Conservation (phyloP, 352 stramenopile genomes). For the Aphanomyces astaci region DNA sequence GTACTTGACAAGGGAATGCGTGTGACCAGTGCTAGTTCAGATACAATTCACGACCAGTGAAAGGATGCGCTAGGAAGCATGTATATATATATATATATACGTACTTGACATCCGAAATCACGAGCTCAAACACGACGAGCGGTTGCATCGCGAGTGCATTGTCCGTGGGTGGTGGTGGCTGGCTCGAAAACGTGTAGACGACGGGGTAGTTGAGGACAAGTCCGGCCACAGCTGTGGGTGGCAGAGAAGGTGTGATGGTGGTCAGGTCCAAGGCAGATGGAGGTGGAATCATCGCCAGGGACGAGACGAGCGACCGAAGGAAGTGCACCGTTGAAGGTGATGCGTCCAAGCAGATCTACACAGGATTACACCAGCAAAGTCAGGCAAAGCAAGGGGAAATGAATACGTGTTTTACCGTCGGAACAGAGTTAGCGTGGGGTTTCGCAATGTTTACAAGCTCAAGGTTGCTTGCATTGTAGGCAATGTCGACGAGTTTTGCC, state of each 20-base stretch:
- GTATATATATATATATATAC: no score
- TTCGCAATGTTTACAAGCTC: constrained; percentile 3
- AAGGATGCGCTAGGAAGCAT: no score
- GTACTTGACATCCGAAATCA: no score
- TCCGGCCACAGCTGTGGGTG: not conserved
- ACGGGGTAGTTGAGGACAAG: constrained; percentile 7
- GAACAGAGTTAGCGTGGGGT: not conserved
- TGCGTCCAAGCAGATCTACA: no score
- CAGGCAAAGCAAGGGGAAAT: no score
- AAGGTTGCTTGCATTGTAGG: not conserved
- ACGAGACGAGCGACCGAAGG: not conserved
- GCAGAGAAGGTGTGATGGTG: not conserved
- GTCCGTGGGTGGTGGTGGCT: no score
- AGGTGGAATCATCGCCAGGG: not conserved
- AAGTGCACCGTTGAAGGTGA: not conserved
- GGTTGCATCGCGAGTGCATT: constrained; percentile 10
- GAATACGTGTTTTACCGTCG: not conserved
- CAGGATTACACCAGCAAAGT: no score
- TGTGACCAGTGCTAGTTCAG: not conserved
- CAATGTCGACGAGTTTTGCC: not conserved
- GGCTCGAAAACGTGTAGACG: not conserved
- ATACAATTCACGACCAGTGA: no score
- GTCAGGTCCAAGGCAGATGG: not conserved
- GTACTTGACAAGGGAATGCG: not conserved
- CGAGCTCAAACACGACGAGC: not conserved